Conservation (phyloP, 768 basidiomycete species). For the Tylopilus intermedius region DNA sequence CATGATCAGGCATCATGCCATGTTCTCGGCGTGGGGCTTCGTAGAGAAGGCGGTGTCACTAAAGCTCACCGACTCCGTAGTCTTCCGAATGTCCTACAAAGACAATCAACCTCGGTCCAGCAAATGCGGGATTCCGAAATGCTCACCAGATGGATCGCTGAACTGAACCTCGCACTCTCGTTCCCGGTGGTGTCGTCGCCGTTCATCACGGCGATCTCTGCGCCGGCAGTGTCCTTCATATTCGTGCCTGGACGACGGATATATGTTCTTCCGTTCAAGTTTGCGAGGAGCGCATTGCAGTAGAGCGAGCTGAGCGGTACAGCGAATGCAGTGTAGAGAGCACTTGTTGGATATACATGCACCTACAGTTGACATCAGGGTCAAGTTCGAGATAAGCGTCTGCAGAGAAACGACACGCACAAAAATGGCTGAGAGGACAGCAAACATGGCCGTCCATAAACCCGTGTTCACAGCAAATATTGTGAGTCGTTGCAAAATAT, state of each 20-base stretch:
- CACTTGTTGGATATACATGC: not conserved
- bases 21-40: not conserved
- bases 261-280: conserved; percentile 12
- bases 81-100: not conserved
- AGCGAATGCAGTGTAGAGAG: not conserved
- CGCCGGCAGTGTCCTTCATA: not conserved
- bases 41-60: not conserved
- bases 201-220: not conserved
- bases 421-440: conserved; percentile 9
- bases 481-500: conserved; percentile 6
- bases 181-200: not conserved
- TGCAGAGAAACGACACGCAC: conserved; percentile 1
- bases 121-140: not conserved
- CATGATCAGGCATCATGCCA: no score
- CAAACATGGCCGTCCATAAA: conserved; percentile 45
- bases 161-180: not conserved
- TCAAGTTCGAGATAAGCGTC: not conserved
- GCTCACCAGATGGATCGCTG: not conserved
- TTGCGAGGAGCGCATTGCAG: conserved; percentile 16
- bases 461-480: conserved; percentile 23
- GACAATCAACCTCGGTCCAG: not conserved
- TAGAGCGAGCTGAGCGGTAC: conserved; percentile 11
- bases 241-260: not conserved
- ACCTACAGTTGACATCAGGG: not conserved
- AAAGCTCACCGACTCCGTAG: not conserved